Evolutionary conservation across 805 yeast species (phyloP).

Genomic region (Ogataea neopini): DNA sequence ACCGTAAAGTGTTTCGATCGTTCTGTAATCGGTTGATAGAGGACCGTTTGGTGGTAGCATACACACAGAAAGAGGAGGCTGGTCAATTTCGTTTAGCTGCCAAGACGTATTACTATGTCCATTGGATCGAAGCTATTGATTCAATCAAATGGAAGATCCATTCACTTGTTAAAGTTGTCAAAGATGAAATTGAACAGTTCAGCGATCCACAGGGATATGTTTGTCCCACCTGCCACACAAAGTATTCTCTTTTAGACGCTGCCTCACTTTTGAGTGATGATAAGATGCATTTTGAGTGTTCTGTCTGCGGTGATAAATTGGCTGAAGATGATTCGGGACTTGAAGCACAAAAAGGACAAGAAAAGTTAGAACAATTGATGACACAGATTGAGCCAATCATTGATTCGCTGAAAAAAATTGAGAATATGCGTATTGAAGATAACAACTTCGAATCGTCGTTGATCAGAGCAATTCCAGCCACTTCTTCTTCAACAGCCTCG

Average conservation of each 20-base stretch:
- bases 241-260: constrained; percentile 85
- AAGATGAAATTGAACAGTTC: constrained; percentile 80
- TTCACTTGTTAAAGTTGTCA: constrained; percentile 72
- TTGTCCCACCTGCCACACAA: constrained; percentile 82
- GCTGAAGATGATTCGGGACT: constrained; percentile 87
- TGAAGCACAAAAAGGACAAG: constrained; percentile 79
- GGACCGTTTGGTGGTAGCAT: constrained; percentile 74
- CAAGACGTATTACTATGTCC: constrained; percentile 78
- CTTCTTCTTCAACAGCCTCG: constrained; percentile 65
- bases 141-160: constrained; percentile 96
- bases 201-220: constrained; percentile 92
- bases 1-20: constrained; percentile 82
- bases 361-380: constrained; percentile 80
- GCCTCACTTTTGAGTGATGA: constrained; percentile 79
- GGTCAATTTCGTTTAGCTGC: constrained; percentile 67
- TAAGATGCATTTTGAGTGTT: constrained; percentile 78
- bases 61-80: constrained; percentile 69
- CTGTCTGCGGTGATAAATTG: constrained; percentile 73
- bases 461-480: constrained; percentile 82
- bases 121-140: constrained; percentile 90
- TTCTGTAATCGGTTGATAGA: constrained; percentile 79
- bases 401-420: constrained; percentile 76
- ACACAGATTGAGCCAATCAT: constrained; percentile 86
- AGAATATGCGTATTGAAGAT: constrained; percentile 77
- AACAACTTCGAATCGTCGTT: constrained; percentile 87